Conservation (phyloP, 306 rosid species). For the Cercis canadensis region DNA sequence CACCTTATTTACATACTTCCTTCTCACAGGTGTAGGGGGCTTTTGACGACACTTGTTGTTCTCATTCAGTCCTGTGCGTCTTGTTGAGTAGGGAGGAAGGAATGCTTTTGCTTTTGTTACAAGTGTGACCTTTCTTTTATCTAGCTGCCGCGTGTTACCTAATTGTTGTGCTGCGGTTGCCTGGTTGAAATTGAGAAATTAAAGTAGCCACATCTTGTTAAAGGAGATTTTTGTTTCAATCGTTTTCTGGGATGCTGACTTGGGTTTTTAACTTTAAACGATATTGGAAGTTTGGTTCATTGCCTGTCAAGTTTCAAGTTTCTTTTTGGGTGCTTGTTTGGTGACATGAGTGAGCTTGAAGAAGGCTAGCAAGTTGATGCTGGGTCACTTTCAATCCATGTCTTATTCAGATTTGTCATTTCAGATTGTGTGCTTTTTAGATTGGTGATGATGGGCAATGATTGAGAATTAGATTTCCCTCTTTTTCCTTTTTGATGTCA, state of each 20-base stretch:
- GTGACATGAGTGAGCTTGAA: conserved; percentile 64
- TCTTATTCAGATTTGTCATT: not conserved
- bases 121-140: conserved; percentile 40
- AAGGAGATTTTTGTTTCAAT: conserved; percentile 31
- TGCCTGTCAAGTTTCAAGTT: not conserved
- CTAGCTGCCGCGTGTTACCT: conserved; percentile 42
- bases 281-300: conserved; percentile 28
- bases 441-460: conserved; percentile 30
- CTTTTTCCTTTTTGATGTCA: not conserved
- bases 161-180: conserved; percentile 38
- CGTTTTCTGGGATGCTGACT: conserved; percentile 48
- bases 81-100: conserved; percentile 72
- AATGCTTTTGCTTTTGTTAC: conserved; percentile 75
- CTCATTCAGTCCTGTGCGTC: conserved; percentile 28
- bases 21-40: conserved; percentile 37
- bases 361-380: conserved; percentile 54
- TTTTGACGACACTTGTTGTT: conserved; percentile 45
- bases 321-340: conserved; percentile 41
- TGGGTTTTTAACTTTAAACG: conserved; percentile 16
- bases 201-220: conserved; percentile 20
- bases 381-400: conserved; percentile 50
- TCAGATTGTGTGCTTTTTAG: conserved; percentile 17
- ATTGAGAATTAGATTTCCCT: conserved; percentile 14
- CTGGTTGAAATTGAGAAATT: conserved; percentile 25
- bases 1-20: conserved; percentile 39